Evolutionary conservation across 306 rosid species (phyloP).

Genomic region (Gillenia trifoliata): DNA sequence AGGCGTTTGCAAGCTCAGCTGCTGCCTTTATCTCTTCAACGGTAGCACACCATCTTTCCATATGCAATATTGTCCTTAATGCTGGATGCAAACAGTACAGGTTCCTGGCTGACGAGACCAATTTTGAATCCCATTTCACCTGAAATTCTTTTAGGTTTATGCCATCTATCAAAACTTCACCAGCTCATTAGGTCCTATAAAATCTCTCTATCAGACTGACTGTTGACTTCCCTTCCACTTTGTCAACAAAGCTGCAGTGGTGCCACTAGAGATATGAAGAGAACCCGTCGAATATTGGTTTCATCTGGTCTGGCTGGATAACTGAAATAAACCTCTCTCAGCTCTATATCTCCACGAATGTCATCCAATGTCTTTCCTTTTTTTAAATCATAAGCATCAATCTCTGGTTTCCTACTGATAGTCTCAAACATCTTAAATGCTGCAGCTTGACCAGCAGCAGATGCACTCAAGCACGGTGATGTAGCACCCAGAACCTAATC

Average conservation of each 20-base stretch:
- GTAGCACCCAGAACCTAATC: constrained; percentile 77
- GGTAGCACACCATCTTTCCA: constrained; percentile 80
- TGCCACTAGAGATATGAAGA: constrained; percentile 58
- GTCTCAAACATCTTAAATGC: constrained; percentile 89
- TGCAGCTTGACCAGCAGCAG: constrained; percentile 89
- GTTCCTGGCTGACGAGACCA: constrained; percentile 95
- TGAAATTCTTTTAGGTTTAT: constrained; percentile 74
- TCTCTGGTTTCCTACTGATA: constrained; percentile 72
- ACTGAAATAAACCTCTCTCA: constrained; percentile 61
- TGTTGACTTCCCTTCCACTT: constrained; percentile 93
- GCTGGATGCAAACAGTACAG: constrained; percentile 75
- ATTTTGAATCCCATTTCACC: constrained; percentile 87
- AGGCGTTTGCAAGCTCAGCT: constrained; percentile 80
- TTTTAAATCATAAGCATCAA: constrained; percentile 61
- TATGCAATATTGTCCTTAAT: constrained; percentile 83
- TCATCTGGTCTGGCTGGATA: constrained; percentile 88
- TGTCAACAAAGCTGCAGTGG: constrained; percentile 86
- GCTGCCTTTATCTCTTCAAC: constrained; percentile 70
- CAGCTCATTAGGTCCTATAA: constrained; percentile 74
- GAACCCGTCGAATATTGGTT: constrained; percentile 61
- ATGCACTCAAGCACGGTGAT: constrained; percentile 89
- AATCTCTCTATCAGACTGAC: constrained; percentile 84
- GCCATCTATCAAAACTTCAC: constrained; percentile 73
- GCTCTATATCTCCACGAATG: constrained; percentile 65
- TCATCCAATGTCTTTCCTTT: constrained; percentile 59